phyloP scores from a whole-genome alignment of 1,284 basidiomycete genomes.

The Singerocomus inundabilis region DNA sequence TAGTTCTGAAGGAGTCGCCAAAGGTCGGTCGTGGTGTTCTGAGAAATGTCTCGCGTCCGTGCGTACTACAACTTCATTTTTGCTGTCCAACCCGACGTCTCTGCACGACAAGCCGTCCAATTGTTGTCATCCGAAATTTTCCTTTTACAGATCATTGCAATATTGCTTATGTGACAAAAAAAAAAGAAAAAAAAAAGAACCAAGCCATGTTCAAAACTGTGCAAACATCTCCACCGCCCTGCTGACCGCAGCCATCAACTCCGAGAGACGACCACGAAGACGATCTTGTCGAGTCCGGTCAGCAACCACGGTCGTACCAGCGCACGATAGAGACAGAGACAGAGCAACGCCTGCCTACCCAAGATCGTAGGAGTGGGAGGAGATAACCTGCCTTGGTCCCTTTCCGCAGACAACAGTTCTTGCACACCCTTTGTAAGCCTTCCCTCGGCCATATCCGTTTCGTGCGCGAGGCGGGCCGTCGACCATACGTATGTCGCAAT shows the following conservation, averaged over 20 bases:
- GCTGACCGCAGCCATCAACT: constrained; percentile 29
- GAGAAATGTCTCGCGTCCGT: constrained; percentile 7
- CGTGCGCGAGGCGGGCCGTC: constrained; percentile 23
- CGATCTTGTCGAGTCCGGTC: constrained; percentile 22
- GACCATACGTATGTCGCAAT: constrained; percentile 28
- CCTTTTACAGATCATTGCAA: constrained; percentile 26
- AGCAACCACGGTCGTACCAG: constrained; percentile 4
- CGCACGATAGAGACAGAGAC: constrained; percentile 6
- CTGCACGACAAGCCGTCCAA: constrained; percentile 3
- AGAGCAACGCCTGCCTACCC: constrained; percentile 21
- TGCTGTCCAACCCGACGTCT: constrained; percentile 6
- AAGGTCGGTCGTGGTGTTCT: background rate
- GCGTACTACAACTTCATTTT: constrained; percentile 14
- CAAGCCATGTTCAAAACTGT: constrained; percentile 10
- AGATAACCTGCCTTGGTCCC: constrained; percentile 44
- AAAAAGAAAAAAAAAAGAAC: background rate
- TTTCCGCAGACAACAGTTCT: constrained; percentile 24
- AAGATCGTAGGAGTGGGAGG: constrained; percentile 11
- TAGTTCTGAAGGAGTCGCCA: background rate
- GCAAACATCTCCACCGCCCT: constrained; percentile 28
- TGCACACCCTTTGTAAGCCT: constrained; percentile 25
- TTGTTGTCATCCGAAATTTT: constrained; percentile 20
- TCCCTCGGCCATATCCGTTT: constrained; percentile 13
- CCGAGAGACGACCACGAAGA: constrained; percentile 21
- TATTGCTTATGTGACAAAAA: background rate